phyloP scores from a whole-genome alignment of 768 basidiomycete genomes.

The Mycena metata region DNA sequence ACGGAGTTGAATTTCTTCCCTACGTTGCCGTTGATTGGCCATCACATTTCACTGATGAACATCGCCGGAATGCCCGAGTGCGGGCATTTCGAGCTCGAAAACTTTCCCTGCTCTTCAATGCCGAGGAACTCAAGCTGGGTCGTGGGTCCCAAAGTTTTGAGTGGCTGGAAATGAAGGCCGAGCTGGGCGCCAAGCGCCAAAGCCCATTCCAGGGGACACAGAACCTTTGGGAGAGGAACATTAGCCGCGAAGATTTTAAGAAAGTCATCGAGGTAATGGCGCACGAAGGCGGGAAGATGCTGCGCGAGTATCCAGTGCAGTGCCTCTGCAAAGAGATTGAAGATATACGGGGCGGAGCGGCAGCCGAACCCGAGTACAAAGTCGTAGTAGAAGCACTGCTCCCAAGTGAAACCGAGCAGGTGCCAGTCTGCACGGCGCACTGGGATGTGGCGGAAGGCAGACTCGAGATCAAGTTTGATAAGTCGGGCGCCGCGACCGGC shows the following conservation, averaged over 20 bases:
- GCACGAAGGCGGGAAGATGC: constrained; percentile 48
- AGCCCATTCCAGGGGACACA: constrained; percentile 47
- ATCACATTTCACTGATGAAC: no score
- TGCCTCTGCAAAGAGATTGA: no score
- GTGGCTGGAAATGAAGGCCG: no score
- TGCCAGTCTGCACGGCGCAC: constrained; percentile 48
- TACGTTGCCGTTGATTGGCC: no score
- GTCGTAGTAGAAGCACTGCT: constrained; percentile 44
- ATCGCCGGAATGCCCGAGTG: no score
- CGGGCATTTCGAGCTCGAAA: no score
- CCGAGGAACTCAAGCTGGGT: no score
- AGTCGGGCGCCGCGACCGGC: constrained; percentile 48
- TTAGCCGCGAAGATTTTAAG: constrained; percentile 41
- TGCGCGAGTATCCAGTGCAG: constrained; percentile 56
- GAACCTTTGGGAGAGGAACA: neutral
- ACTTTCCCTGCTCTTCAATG: no score
- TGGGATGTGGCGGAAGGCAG: constrained; percentile 54
- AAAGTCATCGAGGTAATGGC: constrained; percentile 55
- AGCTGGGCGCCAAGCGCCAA: no score
- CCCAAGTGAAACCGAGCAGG: constrained; percentile 51
- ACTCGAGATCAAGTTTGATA: constrained; percentile 40
- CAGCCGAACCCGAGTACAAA: constrained; percentile 51
- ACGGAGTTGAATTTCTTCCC: no score
- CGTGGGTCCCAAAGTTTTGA: no score
- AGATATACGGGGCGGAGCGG: constrained; percentile 48